A percentile compares a stretch with the other conserved stretches of the same genome.
phyloP scores from a whole-genome alignment of 2,329 filamentous ascomycete species.

The Waltergamsia citrina region DNA sequence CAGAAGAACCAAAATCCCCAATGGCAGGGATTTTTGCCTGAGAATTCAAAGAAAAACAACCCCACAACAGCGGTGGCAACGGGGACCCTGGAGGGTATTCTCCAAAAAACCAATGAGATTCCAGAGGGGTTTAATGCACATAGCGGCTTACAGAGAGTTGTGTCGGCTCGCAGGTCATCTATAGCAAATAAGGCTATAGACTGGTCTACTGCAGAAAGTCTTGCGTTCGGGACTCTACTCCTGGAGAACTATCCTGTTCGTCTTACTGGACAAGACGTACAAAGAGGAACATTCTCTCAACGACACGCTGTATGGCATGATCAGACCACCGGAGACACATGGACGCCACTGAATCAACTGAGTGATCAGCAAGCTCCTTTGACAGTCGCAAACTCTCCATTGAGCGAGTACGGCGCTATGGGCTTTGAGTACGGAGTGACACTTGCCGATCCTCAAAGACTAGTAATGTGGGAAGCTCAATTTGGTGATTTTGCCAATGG shows the following conservation, averaged over 20 bases:
- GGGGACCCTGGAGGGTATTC: constrained; percentile 94
- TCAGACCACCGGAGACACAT: constrained; percentile 86
- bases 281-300: constrained; percentile 98
- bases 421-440: constrained; percentile 99
- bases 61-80: constrained; percentile 97
- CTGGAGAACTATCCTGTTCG: constrained; percentile 93
- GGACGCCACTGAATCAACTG: constrained; percentile 84
- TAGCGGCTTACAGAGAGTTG: constrained; percentile 94
- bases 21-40: too few species aligned
- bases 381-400: constrained; percentile 91
- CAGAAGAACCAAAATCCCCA: too few species aligned
- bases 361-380: constrained; percentile 90
- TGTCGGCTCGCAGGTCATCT: constrained; percentile 79
- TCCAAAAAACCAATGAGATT: constrained; percentile 92
- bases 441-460: constrained; percentile 85
- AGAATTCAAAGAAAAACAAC: constrained; percentile 95
- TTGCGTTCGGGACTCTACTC: constrained; percentile 87
- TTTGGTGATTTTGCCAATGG: constrained; percentile 99
- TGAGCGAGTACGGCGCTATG: constrained; percentile 60
- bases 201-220: constrained; percentile 92
- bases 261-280: constrained; percentile 96
- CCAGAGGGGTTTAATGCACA: constrained; percentile 86
- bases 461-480: constrained; percentile 99
- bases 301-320: constrained; percentile 95
- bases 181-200: constrained; percentile 90